Percentiles rank a stretch among this genome's conserved stretches.
Conservation (phyloP, 192 early-diverging fungal genomes). For the Coemansia sp. region DNA sequence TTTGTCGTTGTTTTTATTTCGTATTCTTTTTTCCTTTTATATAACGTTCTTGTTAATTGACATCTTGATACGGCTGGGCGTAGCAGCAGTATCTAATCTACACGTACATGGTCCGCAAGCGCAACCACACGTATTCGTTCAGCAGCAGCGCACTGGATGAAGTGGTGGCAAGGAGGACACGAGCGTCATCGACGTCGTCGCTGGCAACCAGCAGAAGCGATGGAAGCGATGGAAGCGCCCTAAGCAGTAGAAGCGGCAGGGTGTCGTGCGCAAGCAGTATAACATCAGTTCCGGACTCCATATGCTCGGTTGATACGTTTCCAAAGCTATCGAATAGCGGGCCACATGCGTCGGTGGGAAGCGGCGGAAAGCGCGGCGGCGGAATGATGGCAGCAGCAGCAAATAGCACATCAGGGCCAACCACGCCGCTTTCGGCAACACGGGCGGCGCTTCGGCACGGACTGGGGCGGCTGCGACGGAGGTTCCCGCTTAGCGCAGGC, state of each 20-base stretch:
- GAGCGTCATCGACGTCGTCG: constrained; percentile 2
- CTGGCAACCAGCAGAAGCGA: background rate
- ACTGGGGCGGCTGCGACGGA: constrained; percentile 10
- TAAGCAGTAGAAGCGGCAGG: background rate
- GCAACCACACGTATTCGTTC: constrained; percentile 21
- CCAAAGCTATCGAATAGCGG: constrained; percentile 17
- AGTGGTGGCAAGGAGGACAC: constrained; percentile 5
- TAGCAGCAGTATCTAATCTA: background rate
- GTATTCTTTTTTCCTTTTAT: background rate
- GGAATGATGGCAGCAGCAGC: background rate
- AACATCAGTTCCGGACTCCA: constrained; percentile 31
- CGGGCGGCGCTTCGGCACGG: constrained; percentile 5
- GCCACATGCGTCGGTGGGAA: background rate
- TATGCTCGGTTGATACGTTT: constrained; percentile 42
- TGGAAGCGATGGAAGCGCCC: constrained; percentile 3
- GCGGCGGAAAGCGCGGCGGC: constrained; percentile 4
- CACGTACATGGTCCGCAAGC: constrained; percentile 6
- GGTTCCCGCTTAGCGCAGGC: constrained; percentile 12
- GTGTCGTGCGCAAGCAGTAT: constrained; percentile 2
- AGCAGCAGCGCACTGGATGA: constrained; percentile 37
- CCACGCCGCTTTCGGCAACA: background rate
- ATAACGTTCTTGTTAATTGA: too few species aligned
- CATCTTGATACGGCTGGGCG: too few species aligned
- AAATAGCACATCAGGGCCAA: background rate
- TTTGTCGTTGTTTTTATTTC: background rate